Conservation (phyloP, 306 rosid species). For the Pyrus bretschneideri region DNA sequence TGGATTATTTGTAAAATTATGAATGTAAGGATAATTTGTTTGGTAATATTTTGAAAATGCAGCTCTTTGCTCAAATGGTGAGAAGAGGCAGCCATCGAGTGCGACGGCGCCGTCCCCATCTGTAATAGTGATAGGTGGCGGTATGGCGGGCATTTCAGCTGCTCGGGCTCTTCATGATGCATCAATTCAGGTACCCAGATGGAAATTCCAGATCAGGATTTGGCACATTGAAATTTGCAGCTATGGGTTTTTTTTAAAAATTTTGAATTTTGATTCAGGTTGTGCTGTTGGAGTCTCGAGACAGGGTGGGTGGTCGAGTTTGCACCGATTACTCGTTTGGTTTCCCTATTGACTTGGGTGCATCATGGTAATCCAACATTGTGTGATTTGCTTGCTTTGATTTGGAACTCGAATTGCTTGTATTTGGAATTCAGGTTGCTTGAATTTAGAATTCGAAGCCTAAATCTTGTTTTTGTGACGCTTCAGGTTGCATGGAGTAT, state of each 20-base stretch:
- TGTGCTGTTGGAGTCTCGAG: slow-evolving; percentile 78
- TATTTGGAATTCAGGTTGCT: neutral
- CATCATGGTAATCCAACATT: slow-evolving; percentile 67
- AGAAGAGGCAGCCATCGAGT: slow-evolving; percentile 12
- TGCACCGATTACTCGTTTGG: slow-evolving; percentile 91
- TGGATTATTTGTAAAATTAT: neutral
- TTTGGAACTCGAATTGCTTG: neutral
- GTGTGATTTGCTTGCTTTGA: neutral
- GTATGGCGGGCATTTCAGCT: slow-evolving; percentile 91
- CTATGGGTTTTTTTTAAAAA: neutral
- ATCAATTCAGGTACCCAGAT: slow-evolving; percentile 62
- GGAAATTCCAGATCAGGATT: neutral
- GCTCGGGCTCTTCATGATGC: slow-evolving; percentile 94
- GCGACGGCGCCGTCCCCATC: slow-evolving; percentile 58
- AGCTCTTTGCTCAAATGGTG: slow-evolving; percentile 52
- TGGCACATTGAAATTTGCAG: neutral
- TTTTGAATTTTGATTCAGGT: slow-evolving; percentile 45
- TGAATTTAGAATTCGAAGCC: neutral
- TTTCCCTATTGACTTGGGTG: slow-evolving; percentile 93
- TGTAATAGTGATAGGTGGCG: slow-evolving; percentile 89
- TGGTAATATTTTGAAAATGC: slow-evolving; percentile 12
- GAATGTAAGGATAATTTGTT: neutral
- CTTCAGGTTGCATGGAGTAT: slow-evolving; percentile 94
- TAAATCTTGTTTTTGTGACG: neutral
- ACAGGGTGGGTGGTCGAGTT: slow-evolving; percentile 89